Evolutionary conservation across 129 eudicot genomes (phyloP).

Genomic region (Chrysanthemum lavandulifolium): DNA sequence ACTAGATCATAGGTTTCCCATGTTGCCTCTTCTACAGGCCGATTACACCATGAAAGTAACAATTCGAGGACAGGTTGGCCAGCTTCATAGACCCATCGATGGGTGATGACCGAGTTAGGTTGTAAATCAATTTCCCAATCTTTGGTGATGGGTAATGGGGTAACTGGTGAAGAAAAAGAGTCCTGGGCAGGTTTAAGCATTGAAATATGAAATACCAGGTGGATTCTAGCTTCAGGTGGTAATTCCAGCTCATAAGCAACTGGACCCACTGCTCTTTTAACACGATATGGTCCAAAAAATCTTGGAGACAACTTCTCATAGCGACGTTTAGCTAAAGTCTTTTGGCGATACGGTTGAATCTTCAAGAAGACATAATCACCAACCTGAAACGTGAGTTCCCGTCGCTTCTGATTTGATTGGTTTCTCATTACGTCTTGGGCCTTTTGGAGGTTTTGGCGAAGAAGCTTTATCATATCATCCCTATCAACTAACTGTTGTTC

Average conservation of each 20-base stretch:
- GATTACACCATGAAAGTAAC: neutral
- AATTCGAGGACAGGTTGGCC: neutral
- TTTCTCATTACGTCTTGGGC: too few species aligned
- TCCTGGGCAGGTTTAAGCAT: neutral
- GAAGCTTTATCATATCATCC: too few species aligned
- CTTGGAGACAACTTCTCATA: too few species aligned
- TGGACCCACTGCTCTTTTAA: neutral
- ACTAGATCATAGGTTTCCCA: constrained; percentile 7
- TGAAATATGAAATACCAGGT: neutral
- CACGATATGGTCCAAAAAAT: neutral
- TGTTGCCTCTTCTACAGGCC: neutral
- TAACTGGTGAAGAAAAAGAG: neutral
- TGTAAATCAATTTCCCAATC: neutral
- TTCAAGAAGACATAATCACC: too few species aligned
- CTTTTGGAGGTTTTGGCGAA: too few species aligned
- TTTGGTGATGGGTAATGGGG: constrained; percentile 7
- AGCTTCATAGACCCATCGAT: constrained; percentile 5
- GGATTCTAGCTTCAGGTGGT: neutral
- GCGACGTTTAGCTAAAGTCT: too few species aligned
- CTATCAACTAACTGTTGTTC: too few species aligned
- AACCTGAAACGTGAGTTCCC: too few species aligned
- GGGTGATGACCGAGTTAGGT: constrained; percentile 8
- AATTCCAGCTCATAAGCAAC: neutral
- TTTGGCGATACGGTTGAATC: too few species aligned
- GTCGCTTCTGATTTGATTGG: too few species aligned